Conservation (phyloP, 2,329 filamentous ascomycete species). For the Diaporthe sp. region DNA sequence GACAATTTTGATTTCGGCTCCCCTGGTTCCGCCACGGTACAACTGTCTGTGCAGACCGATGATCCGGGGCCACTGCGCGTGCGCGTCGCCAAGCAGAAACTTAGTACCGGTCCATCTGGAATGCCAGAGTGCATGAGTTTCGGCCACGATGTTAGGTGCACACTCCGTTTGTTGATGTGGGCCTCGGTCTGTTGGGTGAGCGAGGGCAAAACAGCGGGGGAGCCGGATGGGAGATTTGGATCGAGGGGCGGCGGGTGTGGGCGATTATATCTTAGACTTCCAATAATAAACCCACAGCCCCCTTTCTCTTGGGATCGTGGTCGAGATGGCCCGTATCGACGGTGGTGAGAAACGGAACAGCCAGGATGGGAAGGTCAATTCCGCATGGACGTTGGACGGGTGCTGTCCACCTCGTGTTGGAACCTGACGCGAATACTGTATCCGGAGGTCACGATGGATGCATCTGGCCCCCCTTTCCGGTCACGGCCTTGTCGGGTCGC, state of each 20-base stretch:
- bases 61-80: slow-evolving; percentile 11
- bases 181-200: neutral
- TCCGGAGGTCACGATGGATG: slow-evolving; percentile 30
- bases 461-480: slow-evolving; percentile 30
- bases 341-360: slow-evolving; percentile 13
- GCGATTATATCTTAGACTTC: slow-evolving; percentile 27
- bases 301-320: slow-evolving; percentile 7
- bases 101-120: slow-evolving; percentile 8
- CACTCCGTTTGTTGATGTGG: slow-evolving; percentile 20
- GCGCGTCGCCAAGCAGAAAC: slow-evolving; percentile 1
- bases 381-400: slow-evolving; percentile 10
- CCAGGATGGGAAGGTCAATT: slow-evolving; percentile 5
- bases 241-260: slow-evolving; percentile 25
- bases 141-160: slow-evolving; percentile 19
- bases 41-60: slow-evolving; percentile 20
- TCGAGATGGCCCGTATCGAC: neutral
- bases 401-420: slow-evolving; percentile 26
- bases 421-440: slow-evolving; percentile 29
- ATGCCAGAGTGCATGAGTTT: slow-evolving; percentile 19
- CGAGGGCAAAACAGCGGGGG: neutral
- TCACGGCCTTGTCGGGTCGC: slow-evolving; percentile 15
- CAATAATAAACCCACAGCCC: slow-evolving; percentile 24
- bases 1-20: slow-evolving; percentile 24
- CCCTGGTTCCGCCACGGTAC: slow-evolving; percentile 26
- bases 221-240: slow-evolving; percentile 18